A percentile compares a stretch with the other conserved stretches of the same genome.
Conservation (phyloP, 1,284 basidiomycete genomes). For the Termitomyces sp. region DNA sequence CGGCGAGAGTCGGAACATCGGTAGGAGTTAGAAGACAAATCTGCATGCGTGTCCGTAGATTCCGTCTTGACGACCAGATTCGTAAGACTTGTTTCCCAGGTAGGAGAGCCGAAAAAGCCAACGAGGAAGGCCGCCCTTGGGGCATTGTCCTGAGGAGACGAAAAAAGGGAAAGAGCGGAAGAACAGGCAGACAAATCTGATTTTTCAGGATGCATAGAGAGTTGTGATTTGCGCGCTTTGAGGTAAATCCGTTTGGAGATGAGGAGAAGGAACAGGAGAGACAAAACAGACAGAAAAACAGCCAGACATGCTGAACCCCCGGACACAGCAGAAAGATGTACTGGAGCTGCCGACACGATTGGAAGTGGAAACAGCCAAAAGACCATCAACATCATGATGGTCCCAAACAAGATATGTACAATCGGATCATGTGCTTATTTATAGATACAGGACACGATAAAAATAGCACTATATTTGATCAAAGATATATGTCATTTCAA, state of each 20-base stretch:
- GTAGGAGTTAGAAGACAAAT: slow-evolving; percentile 14
- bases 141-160: slow-evolving; percentile 3
- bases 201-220: slow-evolving; percentile 13
- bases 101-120: slow-evolving; percentile 42
- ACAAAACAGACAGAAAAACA: slow-evolving; percentile 21
- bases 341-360: slow-evolving; percentile 8
- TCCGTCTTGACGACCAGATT: slow-evolving; percentile 16
- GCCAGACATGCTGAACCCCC: slow-evolving; percentile 21
- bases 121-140: slow-evolving; percentile 33
- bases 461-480: neutral
- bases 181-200: slow-evolving; percentile 15
- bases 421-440: neutral
- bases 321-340: slow-evolving; percentile 3
- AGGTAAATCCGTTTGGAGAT: slow-evolving; percentile 24
- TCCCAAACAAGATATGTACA: neutral
- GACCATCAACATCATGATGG: slow-evolving; percentile 7
- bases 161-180: slow-evolving; percentile 17
- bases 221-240: slow-evolving; percentile 18
- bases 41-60: slow-evolving; percentile 10
- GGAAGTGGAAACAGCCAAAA: slow-evolving; percentile 5
- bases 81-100: slow-evolving; percentile 34
- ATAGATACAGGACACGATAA: neutral
- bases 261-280: slow-evolving; percentile 22
- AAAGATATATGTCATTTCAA: neutral
- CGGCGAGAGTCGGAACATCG: slow-evolving; percentile 15